phyloP scores from a whole-genome alignment of 306 rosid genomes.

The Boehmeria nivea region DNA sequence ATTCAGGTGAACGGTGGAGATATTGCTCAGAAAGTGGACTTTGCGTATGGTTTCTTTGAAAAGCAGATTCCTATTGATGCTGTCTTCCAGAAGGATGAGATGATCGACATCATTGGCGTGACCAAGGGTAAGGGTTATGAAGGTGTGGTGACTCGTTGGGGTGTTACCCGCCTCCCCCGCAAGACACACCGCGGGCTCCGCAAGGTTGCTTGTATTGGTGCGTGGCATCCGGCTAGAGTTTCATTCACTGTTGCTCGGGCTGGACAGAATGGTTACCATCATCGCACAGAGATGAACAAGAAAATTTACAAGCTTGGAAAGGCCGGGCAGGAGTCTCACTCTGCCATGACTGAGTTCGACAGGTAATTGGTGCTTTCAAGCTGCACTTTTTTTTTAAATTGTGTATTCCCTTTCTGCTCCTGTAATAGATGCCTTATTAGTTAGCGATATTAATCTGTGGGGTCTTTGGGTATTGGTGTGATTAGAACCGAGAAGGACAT shows the following conservation, averaged over 20 bases:
- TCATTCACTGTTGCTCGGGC: slow-evolving; percentile 12
- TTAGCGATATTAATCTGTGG: too few species aligned
- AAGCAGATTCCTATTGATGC: slow-evolving; percentile 14
- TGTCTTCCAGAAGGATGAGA: slow-evolving; percentile 15
- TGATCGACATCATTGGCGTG: slow-evolving; percentile 15
- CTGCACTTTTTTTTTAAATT: too few species aligned
- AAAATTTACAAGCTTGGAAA: slow-evolving; percentile 19
- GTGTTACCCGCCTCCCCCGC: slow-evolving; percentile 14
- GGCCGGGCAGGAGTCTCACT: slow-evolving; percentile 19
- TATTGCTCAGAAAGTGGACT: slow-evolving; percentile 10
- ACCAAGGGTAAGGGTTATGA: slow-evolving; percentile 16
- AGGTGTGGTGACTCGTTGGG: slow-evolving; percentile 21
- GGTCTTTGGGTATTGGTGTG: background rate
- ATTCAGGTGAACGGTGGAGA: slow-evolving; percentile 14
- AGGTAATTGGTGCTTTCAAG: too few species aligned
- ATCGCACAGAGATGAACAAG: slow-evolving; percentile 15
- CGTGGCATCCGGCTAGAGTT: slow-evolving; percentile 20
- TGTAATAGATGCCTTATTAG: too few species aligned
- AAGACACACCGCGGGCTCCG: slow-evolving; percentile 15
- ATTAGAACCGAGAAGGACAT: slow-evolving; percentile 17
- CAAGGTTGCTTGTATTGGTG: slow-evolving; percentile 16
- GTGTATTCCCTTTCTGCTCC: too few species aligned
- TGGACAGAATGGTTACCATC: slow-evolving; percentile 15
- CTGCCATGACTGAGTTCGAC: slow-evolving; percentile 14
- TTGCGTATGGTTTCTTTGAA: slow-evolving; percentile 18